Evolutionary conservation across 2,329 filamentous ascomycete genomes (phyloP).

Genomic region (Neophaeococcomyces aloes): DNA sequence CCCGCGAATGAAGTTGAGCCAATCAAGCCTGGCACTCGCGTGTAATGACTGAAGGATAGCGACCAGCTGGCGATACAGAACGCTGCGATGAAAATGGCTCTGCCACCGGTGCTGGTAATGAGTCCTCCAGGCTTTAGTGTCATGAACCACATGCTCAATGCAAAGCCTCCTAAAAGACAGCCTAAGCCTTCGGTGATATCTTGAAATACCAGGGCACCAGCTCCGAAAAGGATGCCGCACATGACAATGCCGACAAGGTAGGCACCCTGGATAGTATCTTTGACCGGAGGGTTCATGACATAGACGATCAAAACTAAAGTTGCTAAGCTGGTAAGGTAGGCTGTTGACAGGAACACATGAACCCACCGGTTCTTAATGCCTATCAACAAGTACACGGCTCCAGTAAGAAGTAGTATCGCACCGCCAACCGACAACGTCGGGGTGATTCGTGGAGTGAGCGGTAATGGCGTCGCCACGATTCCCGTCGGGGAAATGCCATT

Average conservation of each 20-base stretch:
- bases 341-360: slow-evolving; percentile 70
- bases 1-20: slow-evolving; percentile 68
- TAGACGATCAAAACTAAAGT: slow-evolving; percentile 76
- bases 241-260: slow-evolving; percentile 71
- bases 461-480: slow-evolving; percentile 38
- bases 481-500: slow-evolving; percentile 6
- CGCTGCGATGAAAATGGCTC: slow-evolving; percentile 62
- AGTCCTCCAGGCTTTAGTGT: slow-evolving; percentile 67
- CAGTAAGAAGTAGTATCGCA: slow-evolving; percentile 61
- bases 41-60: slow-evolving; percentile 70
- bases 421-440: slow-evolving; percentile 73
- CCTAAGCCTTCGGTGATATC: slow-evolving; percentile 78
- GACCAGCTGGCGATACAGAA: slow-evolving; percentile 59
- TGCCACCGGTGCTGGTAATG: slow-evolving; percentile 50
- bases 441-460: slow-evolving; percentile 63
- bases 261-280: slow-evolving; percentile 66
- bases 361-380: slow-evolving; percentile 73
- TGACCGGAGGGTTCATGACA: slow-evolving; percentile 70
- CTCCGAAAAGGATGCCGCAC: slow-evolving; percentile 65
- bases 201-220: slow-evolving; percentile 62
- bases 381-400: slow-evolving; percentile 60
- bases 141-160: slow-evolving; percentile 81
- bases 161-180: slow-evolving; percentile 78
- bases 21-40: slow-evolving; percentile 68
- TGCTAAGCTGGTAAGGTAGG: slow-evolving; percentile 60